Conservation (phyloP, 345 rosid genomes). For the Hypericum androsaemum region DNA sequence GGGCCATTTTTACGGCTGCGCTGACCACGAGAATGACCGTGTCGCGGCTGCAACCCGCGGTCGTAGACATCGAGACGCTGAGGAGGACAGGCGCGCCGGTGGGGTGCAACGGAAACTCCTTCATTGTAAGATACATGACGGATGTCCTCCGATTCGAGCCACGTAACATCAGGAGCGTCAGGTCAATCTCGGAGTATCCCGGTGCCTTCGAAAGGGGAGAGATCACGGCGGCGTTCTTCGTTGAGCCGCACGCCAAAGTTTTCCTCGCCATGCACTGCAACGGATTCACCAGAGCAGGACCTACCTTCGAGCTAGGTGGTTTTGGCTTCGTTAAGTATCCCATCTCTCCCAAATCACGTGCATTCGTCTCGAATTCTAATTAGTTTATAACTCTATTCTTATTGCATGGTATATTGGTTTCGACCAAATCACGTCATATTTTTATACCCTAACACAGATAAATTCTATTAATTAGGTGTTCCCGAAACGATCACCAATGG, state of each 20-base stretch:
- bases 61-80: conserved; percentile 9
- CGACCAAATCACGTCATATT: too few relatives aligned
- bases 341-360: neutral
- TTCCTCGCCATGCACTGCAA: conserved; percentile 10
- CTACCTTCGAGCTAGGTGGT: conserved; percentile 7
- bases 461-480: conserved; percentile 19
- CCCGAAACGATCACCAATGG: conserved; percentile 18
- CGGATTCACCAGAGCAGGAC: conserved; percentile 3
- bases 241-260: conserved; percentile 5
- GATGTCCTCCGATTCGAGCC: conserved; percentile 6
- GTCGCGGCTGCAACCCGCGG: conserved; percentile 6
- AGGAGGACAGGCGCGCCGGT: conserved; percentile 11
- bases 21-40: conserved; percentile 17
- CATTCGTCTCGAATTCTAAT: neutral
- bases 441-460: too few relatives aligned
- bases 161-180: conserved; percentile 9
- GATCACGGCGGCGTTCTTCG: conserved; percentile 14
- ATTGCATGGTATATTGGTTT: too few relatives aligned
- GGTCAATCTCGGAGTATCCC: conserved; percentile 16
- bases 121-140: conserved; percentile 3
- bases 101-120: conserved; percentile 15
- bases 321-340: conserved; percentile 18
- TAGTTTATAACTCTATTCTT: neutral
- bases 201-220: conserved; percentile 11
- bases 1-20: conserved; percentile 6